These are phyloP conservation scores for Lichtheimia hyalospora DNA, from an alignment of 371 early-diverging fungal species.

Conservation along the genomic window DNA sequence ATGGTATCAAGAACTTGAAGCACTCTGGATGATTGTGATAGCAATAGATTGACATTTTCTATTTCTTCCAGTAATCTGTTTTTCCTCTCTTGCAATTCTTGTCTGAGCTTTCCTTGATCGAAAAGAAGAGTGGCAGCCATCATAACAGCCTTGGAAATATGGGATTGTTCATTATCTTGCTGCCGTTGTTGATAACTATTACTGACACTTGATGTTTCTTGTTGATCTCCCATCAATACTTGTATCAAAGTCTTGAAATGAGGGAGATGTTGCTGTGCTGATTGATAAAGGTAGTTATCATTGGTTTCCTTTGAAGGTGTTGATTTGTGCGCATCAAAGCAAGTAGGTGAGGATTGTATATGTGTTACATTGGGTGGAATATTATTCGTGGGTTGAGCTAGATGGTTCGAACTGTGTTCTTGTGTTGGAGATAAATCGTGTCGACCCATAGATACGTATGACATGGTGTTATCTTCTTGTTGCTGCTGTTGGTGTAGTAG, in stretches of 20 bases:
- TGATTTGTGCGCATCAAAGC: background rate
- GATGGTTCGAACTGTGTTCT: background rate
- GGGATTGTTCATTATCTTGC: background rate
- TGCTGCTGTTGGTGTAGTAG: background rate
- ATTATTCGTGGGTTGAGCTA: background rate
- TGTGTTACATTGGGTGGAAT: too few relatives aligned
- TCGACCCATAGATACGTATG: background rate
- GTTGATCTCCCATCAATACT: background rate
- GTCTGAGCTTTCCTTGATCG: slow-evolving; percentile 26
- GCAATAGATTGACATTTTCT: slow-evolving; percentile 25
- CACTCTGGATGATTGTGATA: slow-evolving; percentile 36
- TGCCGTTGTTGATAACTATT: background rate
- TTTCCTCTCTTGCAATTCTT: slow-evolving; percentile 24
- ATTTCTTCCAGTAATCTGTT: slow-evolving; percentile 35
- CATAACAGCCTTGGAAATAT: slow-evolving; percentile 6
- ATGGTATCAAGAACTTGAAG: slow-evolving; percentile 34
- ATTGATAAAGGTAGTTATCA: too few relatives aligned
- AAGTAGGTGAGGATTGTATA: background rate
- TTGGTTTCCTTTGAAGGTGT: background rate
- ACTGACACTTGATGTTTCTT: too few relatives aligned
- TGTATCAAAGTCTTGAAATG: slow-evolving; percentile 1
- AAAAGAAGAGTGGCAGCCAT: slow-evolving; percentile 17
- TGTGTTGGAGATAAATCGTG: background rate
- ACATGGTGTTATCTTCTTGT: background rate
- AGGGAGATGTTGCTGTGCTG: slow-evolving; percentile 3